Evolutionary conservation across 2,329 filamentous ascomycete species (phyloP).

Genomic region (Sclerotinia spermophila): DNA sequence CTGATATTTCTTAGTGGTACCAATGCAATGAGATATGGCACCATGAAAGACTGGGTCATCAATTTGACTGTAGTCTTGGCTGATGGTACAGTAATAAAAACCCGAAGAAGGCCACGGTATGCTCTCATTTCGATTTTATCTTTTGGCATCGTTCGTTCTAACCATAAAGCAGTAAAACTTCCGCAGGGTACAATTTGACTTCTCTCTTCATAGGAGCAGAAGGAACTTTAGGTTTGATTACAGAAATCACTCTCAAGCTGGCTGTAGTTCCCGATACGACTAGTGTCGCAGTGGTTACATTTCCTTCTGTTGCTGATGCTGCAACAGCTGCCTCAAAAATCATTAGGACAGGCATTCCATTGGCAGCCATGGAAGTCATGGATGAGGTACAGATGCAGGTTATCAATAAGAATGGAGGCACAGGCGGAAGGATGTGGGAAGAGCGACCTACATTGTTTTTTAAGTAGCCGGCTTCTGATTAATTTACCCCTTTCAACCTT

Average conservation of each 20-base stretch:
- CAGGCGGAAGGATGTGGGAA: slow-evolving; percentile 63
- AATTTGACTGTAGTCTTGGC: slow-evolving; percentile 77
- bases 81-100: slow-evolving; percentile 76
- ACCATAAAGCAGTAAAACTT: slow-evolving; percentile 54
- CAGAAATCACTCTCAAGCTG: slow-evolving; percentile 79
- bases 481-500: fast-evolving
- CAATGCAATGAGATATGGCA: slow-evolving; percentile 76
- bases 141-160: background rate
- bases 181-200: slow-evolving; percentile 79
- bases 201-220: slow-evolving; percentile 76
- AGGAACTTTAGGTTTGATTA: slow-evolving; percentile 75
- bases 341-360: slow-evolving; percentile 52
- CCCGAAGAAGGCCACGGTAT: slow-evolving; percentile 60
- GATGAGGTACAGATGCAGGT: slow-evolving; percentile 82
- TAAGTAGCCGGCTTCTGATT: slow-evolving; percentile 44
- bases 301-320: slow-evolving; percentile 70
- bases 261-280: slow-evolving; percentile 70
- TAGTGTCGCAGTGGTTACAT: slow-evolving; percentile 73
- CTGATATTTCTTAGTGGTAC: slow-evolving; percentile 53
- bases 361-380: slow-evolving; percentile 62
- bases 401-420: slow-evolving; percentile 68
- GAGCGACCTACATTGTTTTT: slow-evolving; percentile 76
- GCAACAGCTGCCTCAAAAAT: slow-evolving; percentile 68
- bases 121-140: too few relatives aligned
- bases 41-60: slow-evolving; percentile 85